Evolutionary conservation across 352 stramenopile species (phyloP), one percentile per base, ranked within the genome.

Genomic region (Pythium guiyangense): DNA sequence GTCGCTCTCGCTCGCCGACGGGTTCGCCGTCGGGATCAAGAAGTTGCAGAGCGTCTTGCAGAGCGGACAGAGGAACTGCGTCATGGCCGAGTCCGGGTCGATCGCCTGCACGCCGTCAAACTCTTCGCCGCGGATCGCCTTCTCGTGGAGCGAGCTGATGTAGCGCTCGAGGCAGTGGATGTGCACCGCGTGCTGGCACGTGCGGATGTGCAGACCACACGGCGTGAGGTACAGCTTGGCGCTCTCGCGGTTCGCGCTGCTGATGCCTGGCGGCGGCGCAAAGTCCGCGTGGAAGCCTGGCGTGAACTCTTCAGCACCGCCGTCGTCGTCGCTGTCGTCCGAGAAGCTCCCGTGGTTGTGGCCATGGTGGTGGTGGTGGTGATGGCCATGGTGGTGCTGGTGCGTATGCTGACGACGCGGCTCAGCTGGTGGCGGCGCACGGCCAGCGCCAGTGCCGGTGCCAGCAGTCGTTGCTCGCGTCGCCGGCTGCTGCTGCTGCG

Each of bases 11-110:
- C 52, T 35, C 18, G 66, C 64, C 6, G 42, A 27, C 6, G 79
- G 78, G 49, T 88, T 76, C 6, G 77, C 79, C 11, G 79, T 86
- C 26, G 90, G 90, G 31, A 97, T 79, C 29, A 97, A 65, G 45
- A 96, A 92, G 59, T 97, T 97, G 62, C 85, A 94, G 31, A 97
- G 58, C 9, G 76, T 94, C 70, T 97, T 97, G 67, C 91, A 97
- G 49, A 97, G 56, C 10, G 91, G 91, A 55, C 91, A 97, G 47
- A 97, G 60, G 27, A 97, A 97, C 62, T 97, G 86, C 6, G 80
- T 95, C 86, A 95, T 95, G 11, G 80, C 75, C 42, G 86, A 91
- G 59, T 95, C 86, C 10, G 81, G 81, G 62, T 95, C 86, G 42
- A 95, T 93, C 5, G 86, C 86, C 64, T 95, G 86, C 55, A 92